phyloP scores from a whole-genome alignment of 495 filamentous ascomycete species.

The Apodospora peruviana region DNA sequence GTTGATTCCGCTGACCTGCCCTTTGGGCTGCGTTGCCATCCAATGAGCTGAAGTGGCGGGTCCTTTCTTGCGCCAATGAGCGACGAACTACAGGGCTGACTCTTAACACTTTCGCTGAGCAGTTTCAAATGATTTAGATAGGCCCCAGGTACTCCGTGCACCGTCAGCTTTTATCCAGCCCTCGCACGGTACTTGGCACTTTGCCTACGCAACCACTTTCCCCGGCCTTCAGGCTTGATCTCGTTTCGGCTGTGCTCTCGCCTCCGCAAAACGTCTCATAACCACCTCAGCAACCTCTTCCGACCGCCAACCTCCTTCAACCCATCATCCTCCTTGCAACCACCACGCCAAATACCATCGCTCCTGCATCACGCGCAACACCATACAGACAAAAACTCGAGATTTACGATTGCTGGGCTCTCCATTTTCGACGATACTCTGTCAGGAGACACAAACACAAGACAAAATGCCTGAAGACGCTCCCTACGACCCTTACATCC shows the following conservation, averaged over 20 bases:
- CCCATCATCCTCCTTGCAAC: constrained; percentile 13
- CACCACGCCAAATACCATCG: constrained; percentile 10
- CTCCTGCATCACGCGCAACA: constrained; percentile 5
- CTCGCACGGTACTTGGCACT: no score
- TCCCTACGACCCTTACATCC: constrained; percentile 77
- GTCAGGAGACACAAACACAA: no score
- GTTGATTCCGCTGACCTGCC: no score
- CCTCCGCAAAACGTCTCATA: constrained; percentile 26
- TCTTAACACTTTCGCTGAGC: no score
- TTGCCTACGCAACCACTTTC: constrained; percentile 17
- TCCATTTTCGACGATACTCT: no score
- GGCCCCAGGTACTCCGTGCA: no score
- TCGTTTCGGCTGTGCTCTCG: constrained; percentile 22
- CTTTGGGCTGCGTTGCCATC: no score
- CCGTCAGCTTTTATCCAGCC: no score
- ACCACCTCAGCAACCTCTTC: constrained; percentile 13
- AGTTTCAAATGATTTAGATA: no score
- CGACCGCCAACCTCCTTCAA: constrained; percentile 15
- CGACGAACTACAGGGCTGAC: no score
- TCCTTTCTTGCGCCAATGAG: no score
- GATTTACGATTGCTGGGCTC: constrained; percentile 2
- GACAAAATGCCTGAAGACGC: constrained; percentile 61
- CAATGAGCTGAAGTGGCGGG: no score
- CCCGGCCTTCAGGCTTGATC: constrained; percentile 16
- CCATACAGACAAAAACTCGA: background rate